Base-by-base conservation (phyloP, 2,329 filamentous ascomycete genomes). In the Colletotrichum shisoi region DNA sequence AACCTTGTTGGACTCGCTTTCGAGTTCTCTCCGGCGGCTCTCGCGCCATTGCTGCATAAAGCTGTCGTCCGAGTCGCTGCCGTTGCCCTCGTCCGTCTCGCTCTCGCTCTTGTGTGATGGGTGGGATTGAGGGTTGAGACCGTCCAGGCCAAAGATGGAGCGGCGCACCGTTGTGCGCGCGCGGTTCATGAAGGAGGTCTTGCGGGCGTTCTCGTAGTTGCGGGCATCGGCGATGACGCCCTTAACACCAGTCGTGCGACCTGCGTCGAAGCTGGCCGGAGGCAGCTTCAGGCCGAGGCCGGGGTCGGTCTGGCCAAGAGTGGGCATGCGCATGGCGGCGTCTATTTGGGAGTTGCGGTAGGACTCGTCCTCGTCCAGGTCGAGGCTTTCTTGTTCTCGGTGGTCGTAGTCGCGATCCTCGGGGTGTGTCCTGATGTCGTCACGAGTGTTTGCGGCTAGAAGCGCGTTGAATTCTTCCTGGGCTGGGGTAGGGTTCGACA, bases 21-120 rank as follows among this genome's bases (percentile, higher is more conserved):
- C 86, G 59, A 98, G 83, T 81, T 98, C 92, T 69, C 87, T 84
- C 75, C 94, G 82, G 66, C 95, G 85, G 61, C 87, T 88, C 78
- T 94, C 89, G 54, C 95, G 87, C 95, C 95, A 99, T 73, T 91
- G 86, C 70, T 87, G 84, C 79, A 98, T 85, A 77, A 98, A 97
- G 24, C 83, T 80, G 71, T 94, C 92, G 71, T 97, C 93, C 49
- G 88, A 84, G 54, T 85, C 84, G 63, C 82, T 81, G 51, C 76
- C 76, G 68, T 80, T 78, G 46, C 71, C 71, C 40, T 75, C 71
- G 70, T 85, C 82, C 6, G 77, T 76, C 37, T 83, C 83, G 3
- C 79, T 81, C 57, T 84, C 83, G 71, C 80, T 84, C 63, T 81
- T 79, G 63, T 74, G 39, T 24, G 76, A 76, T 19, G 57, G 9